Percentiles rank a stretch among this genome's conserved stretches.
Conservation (phyloP, 805 yeast species). For the Hyphopichia homilentoma region DNA sequence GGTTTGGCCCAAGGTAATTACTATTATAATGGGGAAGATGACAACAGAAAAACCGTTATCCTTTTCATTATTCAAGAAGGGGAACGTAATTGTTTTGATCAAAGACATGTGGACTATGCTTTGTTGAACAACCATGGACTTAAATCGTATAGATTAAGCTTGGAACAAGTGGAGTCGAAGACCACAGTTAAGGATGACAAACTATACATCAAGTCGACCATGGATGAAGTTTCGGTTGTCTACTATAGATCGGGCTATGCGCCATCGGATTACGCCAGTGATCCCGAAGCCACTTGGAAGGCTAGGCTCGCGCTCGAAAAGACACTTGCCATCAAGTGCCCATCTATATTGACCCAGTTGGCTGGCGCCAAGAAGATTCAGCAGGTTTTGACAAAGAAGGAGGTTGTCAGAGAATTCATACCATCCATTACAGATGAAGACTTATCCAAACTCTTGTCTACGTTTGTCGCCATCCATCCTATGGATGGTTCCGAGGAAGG, state of each 20-base stretch:
- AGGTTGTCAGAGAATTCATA: conserved; percentile 46
- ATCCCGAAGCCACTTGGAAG: conserved; percentile 65
- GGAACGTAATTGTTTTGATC: conserved; percentile 91
- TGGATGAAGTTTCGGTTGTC: conserved; percentile 78
- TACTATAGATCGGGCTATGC: conserved; percentile 89
- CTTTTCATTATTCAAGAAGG: conserved; percentile 78
- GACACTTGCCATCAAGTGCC: conserved; percentile 84
- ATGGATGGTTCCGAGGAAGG: conserved; percentile 71
- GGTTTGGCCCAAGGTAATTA: conserved; percentile 68
- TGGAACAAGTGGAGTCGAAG: conserved; percentile 50
- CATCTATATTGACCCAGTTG: conserved; percentile 82
- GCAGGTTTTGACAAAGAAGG: conserved; percentile 69
- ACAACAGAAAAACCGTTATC: conserved; percentile 46
- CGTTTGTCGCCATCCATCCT: conserved; percentile 88
- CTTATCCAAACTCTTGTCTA: conserved; percentile 39
- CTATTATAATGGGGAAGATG: conserved; percentile 43
- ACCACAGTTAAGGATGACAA: conserved; percentile 44
- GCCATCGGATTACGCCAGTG: conserved; percentile 67
- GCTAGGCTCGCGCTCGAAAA: conserved; percentile 71
- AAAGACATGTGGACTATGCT: conserved; percentile 74
- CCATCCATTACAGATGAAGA: conserved; percentile 24
- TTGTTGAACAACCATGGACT: conserved; percentile 55
- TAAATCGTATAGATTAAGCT: conserved; percentile 61
- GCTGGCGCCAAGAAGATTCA: conserved; percentile 94
- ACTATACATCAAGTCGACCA: conserved; percentile 49